phyloP scores from a whole-genome alignment of 2,329 filamentous ascomycete genomes.

The Biscogniauxia marginata region DNA sequence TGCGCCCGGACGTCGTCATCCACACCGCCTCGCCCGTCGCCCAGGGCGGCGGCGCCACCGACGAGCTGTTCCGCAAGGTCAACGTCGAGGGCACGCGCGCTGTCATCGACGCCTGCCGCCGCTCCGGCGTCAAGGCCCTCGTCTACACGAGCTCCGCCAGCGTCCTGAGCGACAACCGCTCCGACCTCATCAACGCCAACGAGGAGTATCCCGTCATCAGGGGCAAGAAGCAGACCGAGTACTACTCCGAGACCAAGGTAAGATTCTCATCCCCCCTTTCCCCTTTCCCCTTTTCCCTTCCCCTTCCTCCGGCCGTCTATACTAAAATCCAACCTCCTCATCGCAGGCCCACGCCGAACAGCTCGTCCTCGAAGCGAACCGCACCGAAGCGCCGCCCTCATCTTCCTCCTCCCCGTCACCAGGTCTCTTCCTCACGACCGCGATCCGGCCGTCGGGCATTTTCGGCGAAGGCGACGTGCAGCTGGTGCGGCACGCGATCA shows the following conservation, averaged over 20 bases:
- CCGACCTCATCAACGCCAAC: conserved; percentile 79
- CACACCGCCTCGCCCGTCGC: conserved; percentile 78
- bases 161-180: conserved; percentile 77
- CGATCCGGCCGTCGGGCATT: conserved; percentile 84
- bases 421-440: conserved; percentile 65
- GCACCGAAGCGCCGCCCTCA: conserved; percentile 46
- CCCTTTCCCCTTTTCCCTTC: background rate
- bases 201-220: conserved; percentile 77
- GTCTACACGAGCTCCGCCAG: conserved; percentile 92
- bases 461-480: conserved; percentile 88
- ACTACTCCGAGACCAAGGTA: conserved; percentile 91
- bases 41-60: conserved; percentile 51
- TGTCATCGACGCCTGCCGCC: conserved; percentile 70
- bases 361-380: conserved; percentile 75
- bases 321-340: background rate
- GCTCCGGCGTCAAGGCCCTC: conserved; percentile 72
- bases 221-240: conserved; percentile 69
- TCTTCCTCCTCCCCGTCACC: conserved; percentile 20
- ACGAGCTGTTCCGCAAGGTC: conserved; percentile 71
- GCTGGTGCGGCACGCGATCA: conserved; percentile 69
- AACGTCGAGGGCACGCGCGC: conserved; percentile 85
- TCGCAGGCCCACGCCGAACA: conserved; percentile 72
- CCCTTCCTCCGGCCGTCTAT: too few species aligned
- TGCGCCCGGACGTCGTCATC: conserved; percentile 79
- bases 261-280: background rate